Percentiles rank a stretch among this genome's conserved stretches.
phyloP scores from a whole-genome alignment of 2,329 filamentous ascomycete genomes.

The Penicillium sp. region DNA sequence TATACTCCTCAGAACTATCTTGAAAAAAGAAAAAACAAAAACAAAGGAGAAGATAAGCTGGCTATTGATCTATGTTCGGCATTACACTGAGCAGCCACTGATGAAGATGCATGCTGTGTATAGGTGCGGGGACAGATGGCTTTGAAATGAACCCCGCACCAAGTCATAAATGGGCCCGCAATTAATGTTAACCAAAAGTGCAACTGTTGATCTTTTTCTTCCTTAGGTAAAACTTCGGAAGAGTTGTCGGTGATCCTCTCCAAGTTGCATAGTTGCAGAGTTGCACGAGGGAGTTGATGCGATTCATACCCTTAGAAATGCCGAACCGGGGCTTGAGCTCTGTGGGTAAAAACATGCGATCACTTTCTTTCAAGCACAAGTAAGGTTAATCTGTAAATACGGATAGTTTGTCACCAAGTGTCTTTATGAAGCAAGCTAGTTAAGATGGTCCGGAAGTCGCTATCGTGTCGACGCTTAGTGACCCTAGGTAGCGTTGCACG shows the following conservation, averaged over 20 bases:
- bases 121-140: conserved; percentile 12
- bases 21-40: neutral
- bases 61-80: neutral
- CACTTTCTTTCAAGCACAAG: too few relatives aligned
- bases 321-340: too few relatives aligned
- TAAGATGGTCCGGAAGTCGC: neutral
- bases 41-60: neutral
- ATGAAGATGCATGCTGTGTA: neutral
- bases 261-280: neutral
- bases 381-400: neutral
- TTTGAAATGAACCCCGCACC: conserved; percentile 14
- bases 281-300: neutral
- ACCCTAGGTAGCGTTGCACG: conserved; percentile 13
- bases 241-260: conserved; percentile 1
- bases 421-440: neutral
- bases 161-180: conserved; percentile 11
- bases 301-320: neutral
- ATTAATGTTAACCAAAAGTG: conserved; percentile 13
- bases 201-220: conserved; percentile 18
- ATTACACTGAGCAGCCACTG: too few relatives aligned
- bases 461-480: conserved; percentile 3
- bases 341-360: too few relatives aligned
- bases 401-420: neutral
- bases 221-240: neutral
- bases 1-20: neutral